phyloP scores from a whole-genome alignment of 2,329 filamentous ascomycete genomes.

The Zopfia rhizophila region DNA sequence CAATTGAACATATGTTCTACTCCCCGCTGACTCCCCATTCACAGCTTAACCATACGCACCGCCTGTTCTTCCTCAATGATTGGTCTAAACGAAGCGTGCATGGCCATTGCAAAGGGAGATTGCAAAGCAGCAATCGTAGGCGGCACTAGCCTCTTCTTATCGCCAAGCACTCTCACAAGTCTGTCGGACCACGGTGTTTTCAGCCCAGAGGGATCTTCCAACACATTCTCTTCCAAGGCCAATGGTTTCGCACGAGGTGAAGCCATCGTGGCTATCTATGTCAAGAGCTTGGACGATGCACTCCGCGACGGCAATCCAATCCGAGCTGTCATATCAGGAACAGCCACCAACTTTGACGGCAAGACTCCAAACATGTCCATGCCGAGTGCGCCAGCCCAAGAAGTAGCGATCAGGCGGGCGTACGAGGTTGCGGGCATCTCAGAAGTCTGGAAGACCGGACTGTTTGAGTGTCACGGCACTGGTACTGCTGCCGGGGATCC shows the following conservation, averaged over 20 bases:
- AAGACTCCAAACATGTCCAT: slow-evolving; percentile 63
- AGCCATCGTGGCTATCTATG: slow-evolving; percentile 53
- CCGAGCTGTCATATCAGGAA: slow-evolving; percentile 51
- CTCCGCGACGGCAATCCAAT: slow-evolving; percentile 65
- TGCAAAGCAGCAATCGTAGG: slow-evolving; percentile 27
- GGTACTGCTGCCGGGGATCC: not conserved
- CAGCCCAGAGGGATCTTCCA: slow-evolving; percentile 25
- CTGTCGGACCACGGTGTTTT: slow-evolving; percentile 24
- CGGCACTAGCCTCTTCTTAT: slow-evolving; percentile 32
- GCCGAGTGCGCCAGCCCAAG: slow-evolving; percentile 63
- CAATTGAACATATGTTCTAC: too few relatives aligned
- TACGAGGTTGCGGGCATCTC: slow-evolving; percentile 16
- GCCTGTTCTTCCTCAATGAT: slow-evolving; percentile 48
- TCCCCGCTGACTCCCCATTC: too few relatives aligned
- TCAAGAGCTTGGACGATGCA: slow-evolving; percentile 68
- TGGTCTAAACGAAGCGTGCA: slow-evolving; percentile 34
- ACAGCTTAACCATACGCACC: slow-evolving; percentile 47
- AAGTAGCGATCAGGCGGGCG: slow-evolving; percentile 19
- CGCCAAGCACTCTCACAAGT: slow-evolving; percentile 20
- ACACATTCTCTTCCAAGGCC: slow-evolving; percentile 25
- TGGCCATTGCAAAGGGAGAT: slow-evolving; percentile 18
- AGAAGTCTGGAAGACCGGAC: not conserved
- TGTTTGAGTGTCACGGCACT: slow-evolving; percentile 5
- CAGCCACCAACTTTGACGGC: slow-evolving; percentile 60
- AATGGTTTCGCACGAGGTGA: slow-evolving; percentile 34